Evolutionary conservation across 176 grass and related monocot species (phyloP).

Genomic region (Aegilops umbellulata): DNA sequence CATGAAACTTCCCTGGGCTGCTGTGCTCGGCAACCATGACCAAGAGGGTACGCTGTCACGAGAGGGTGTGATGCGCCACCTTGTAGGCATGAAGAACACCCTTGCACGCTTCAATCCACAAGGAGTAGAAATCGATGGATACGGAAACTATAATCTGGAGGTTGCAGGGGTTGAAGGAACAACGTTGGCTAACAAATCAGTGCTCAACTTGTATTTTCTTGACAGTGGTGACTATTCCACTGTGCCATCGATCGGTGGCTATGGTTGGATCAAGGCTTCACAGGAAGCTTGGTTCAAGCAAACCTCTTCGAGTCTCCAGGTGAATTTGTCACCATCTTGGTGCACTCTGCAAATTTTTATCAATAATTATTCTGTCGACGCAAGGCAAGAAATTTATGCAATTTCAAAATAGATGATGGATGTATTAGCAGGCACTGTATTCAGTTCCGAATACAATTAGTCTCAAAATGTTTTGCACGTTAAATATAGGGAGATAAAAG

Average conservation of each 20-base stretch:
- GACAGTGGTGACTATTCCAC: conserved; percentile 96
- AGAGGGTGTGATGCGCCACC: conserved; percentile 77
- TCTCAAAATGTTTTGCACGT: neutral
- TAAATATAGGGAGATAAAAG: neutral
- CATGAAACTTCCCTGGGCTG: conserved; percentile 87
- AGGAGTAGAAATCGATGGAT: conserved; percentile 79
- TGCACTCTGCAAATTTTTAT: neutral
- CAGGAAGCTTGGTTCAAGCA: conserved; percentile 90
- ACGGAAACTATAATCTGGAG: conserved; percentile 86
- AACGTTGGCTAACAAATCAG: conserved; percentile 66
- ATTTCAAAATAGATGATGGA: neutral
- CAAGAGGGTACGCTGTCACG: conserved; percentile 84
- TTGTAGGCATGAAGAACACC: conserved; percentile 67
- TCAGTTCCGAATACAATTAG: neutral
- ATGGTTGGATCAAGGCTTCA: conserved; percentile 94
- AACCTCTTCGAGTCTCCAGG: conserved; percentile 72
- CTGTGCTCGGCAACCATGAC: conserved; percentile 90
- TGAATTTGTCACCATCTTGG: conserved; percentile 20
- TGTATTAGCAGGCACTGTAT: neutral
- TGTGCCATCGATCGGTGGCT: conserved; percentile 54
- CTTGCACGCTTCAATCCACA: conserved; percentile 73
- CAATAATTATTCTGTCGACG: neutral
- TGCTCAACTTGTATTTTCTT: conserved; percentile 90
- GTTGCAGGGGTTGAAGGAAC: conserved; percentile 64
- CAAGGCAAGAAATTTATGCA: neutral